Evolutionary conservation across 2,329 filamentous ascomycete species (phyloP).

Genomic region (Neofusicoccum parvum): DNA sequence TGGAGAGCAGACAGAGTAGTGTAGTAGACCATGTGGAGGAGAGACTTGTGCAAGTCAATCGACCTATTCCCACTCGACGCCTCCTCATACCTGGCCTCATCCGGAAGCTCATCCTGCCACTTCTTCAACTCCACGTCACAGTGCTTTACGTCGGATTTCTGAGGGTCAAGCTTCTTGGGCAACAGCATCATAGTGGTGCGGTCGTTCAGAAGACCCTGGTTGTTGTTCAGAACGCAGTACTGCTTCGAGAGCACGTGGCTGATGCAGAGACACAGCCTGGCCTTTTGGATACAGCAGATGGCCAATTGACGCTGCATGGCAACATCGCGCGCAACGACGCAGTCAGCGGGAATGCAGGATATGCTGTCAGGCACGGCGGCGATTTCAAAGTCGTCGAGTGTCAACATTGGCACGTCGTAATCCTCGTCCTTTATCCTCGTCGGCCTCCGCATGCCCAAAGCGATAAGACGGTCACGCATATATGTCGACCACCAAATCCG

Average conservation of each 20-base stretch:
- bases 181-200: slow-evolving; percentile 84
- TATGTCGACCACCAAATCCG: slow-evolving; percentile 98
- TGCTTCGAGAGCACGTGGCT: slow-evolving; percentile 87
- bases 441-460: slow-evolving; percentile 88
- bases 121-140: slow-evolving; percentile 78
- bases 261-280: slow-evolving; percentile 85
- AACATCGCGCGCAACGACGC: slow-evolving; percentile 69
- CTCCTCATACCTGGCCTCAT: slow-evolving; percentile 70
- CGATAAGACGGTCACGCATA: slow-evolving; percentile 90
- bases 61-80: slow-evolving; percentile 61
- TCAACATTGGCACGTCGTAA: slow-evolving; percentile 90
- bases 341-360: slow-evolving; percentile 68
- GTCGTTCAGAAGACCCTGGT: slow-evolving; percentile 70
- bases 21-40: slow-evolving; percentile 91
- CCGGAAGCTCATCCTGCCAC: slow-evolving; percentile 74
- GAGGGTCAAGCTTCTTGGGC: slow-evolving; percentile 83
- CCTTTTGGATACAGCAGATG: slow-evolving; percentile 87
- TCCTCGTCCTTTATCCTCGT: slow-evolving; percentile 92
- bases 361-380: slow-evolving; percentile 67
- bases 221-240: slow-evolving; percentile 86
- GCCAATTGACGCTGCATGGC: slow-evolving; percentile 78
- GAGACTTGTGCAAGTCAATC: slow-evolving; percentile 73
- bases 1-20: slow-evolving; percentile 90
- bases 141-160: slow-evolving; percentile 73
- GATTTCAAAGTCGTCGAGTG: slow-evolving; percentile 81